phyloP scores from a whole-genome alignment of 179 eudicot genomes.

The Beta lomatogona region DNA sequence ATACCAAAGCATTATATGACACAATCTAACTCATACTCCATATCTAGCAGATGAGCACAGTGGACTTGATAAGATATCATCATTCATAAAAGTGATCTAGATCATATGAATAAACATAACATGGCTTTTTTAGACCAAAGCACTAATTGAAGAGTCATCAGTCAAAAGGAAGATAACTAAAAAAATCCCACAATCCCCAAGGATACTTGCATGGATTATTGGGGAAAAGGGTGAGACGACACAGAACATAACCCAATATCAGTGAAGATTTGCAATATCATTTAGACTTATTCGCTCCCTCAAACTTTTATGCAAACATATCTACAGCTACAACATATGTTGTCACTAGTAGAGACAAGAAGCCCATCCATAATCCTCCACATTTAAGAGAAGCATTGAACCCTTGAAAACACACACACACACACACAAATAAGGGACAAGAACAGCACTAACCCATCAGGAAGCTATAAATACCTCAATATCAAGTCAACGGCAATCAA shows the following conservation, averaged over 20 bases:
- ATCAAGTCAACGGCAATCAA: not conserved
- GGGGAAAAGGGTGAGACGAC: not conserved
- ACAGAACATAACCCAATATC: not conserved
- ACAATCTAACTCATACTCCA: not conserved
- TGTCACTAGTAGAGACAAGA: not conserved
- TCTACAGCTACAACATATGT: not conserved
- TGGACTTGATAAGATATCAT: not conserved
- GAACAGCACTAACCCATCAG: not conserved
- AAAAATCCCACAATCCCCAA: not conserved
- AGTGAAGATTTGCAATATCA: not conserved
- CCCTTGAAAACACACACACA: too few species aligned
- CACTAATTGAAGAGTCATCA: not conserved
- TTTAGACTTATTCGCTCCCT: not conserved
- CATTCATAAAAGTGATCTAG: not conserved
- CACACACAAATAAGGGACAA: not conserved
- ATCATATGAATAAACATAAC: not conserved
- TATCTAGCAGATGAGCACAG: not conserved
- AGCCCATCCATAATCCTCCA: constrained; percentile 3
- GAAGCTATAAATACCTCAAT: not conserved
- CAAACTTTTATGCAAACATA: not conserved
- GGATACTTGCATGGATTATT: not conserved
- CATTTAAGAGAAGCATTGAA: not conserved
- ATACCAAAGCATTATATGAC: not conserved
- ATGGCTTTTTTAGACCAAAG: not conserved
- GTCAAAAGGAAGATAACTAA: not conserved